A percentile compares a stretch with the other conserved stretches of the same genome.
These are phyloP conservation scores for Metarhizium humberi DNA, from an alignment of 2,329 filamentous ascomycete genomes.

Conservation along the genomic window DNA sequence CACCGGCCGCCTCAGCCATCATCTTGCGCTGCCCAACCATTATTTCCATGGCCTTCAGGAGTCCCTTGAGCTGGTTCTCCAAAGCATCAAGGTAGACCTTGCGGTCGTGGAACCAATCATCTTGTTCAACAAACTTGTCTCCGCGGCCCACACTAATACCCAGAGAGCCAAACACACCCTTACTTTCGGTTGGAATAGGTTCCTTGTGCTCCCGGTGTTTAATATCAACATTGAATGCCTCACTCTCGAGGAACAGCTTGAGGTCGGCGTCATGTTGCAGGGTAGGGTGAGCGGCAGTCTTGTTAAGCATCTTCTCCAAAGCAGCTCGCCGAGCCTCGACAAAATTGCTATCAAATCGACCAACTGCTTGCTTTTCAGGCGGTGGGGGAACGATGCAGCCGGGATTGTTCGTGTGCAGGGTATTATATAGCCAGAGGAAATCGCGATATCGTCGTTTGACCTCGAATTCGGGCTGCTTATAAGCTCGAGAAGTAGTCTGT, in stretches of 20 bases:
- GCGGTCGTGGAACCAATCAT: constrained; percentile 98
- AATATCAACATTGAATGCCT: constrained; percentile 89
- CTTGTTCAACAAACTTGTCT: constrained; percentile 93
- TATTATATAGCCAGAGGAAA: constrained; percentile 96
- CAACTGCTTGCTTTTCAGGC: constrained; percentile 95
- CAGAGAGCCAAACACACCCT: constrained; percentile 82
- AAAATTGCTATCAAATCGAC: constrained; percentile 92
- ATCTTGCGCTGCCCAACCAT: constrained; percentile 89
- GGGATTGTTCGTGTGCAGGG: constrained; percentile 87
- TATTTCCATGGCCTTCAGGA: constrained; percentile 88
- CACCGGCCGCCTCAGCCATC: constrained; percentile 83
- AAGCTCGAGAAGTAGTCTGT: constrained; percentile 91
- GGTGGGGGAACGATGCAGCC: constrained; percentile 92
- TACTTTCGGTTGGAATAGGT: constrained; percentile 76
- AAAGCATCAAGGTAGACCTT: constrained; percentile 90
- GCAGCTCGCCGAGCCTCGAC: constrained; percentile 87
- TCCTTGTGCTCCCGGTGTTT: constrained; percentile 96
- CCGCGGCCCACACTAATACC: constrained; percentile 68
- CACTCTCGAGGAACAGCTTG: constrained; percentile 94
- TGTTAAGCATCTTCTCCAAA: constrained; percentile 96
- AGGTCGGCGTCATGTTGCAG: constrained; percentile 89
- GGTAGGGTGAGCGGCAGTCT: constrained; percentile 79
- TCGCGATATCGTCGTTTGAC: constrained; percentile 92
- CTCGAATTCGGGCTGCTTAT: constrained; percentile 83
- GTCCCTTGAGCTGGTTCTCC: constrained; percentile 79